phyloP scores from a whole-genome alignment of 2,329 filamentous ascomycete genomes.

The Neofusicoccum laricinum region DNA sequence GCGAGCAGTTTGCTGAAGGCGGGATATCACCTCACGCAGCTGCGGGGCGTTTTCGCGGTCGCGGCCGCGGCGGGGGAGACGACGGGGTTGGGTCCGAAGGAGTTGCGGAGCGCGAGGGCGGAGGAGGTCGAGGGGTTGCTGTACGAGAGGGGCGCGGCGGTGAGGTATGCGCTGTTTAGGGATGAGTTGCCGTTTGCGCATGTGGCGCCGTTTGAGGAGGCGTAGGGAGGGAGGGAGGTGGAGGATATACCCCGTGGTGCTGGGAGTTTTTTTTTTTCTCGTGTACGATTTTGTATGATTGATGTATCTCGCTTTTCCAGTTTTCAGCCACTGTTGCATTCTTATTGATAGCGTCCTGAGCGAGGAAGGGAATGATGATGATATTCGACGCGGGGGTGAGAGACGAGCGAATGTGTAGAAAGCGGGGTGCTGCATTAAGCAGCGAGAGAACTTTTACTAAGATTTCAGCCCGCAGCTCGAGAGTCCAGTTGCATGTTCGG shows the following conservation, averaged over 20 bases:
- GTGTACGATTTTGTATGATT: too few species aligned
- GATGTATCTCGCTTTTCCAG: too few species aligned
- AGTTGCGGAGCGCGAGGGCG: constrained; percentile 14
- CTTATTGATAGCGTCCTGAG: too few species aligned
- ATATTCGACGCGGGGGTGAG: too few species aligned
- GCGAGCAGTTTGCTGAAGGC: constrained; percentile 24
- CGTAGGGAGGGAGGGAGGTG: neutral
- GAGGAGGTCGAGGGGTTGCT: neutral
- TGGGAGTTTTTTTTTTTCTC: neutral
- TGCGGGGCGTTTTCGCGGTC: constrained; percentile 31
- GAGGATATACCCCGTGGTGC: neutral
- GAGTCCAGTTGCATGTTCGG: too few species aligned
- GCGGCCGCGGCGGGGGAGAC: constrained; percentile 24
- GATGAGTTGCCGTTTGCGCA: neutral
- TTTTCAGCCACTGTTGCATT: too few species aligned
- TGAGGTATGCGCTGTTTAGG: constrained; percentile 8
- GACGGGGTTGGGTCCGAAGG: constrained; percentile 23
- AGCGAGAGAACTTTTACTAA: too few species aligned
- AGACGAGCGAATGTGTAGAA: too few species aligned
- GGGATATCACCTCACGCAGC: constrained; percentile 31
- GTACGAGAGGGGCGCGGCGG: neutral
- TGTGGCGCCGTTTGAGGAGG: neutral
- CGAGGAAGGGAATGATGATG: too few species aligned
- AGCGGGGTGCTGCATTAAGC: too few species aligned
- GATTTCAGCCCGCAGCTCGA: too few species aligned